Evolutionary conservation across 2,329 filamentous ascomycete species (phyloP), one percentile per base, ranked within the genome.

Genomic region (Alternaria sp.): DNA sequence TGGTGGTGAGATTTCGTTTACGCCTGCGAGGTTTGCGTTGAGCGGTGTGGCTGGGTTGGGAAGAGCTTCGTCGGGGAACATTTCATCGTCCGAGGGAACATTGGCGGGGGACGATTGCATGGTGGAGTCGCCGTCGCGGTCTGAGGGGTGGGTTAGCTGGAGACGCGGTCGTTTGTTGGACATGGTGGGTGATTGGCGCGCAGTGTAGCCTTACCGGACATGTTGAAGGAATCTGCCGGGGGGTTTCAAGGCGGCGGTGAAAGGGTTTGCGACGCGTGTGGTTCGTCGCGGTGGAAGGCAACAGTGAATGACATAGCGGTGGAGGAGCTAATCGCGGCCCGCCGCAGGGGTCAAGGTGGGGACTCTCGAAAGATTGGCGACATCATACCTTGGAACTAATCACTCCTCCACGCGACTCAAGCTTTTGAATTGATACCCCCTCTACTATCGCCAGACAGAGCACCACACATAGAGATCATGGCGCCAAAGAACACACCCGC

Each of bases 121-220:
- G 63, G 84, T 84, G 28, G 84, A 86, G 79, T 88, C 86, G 47
- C 85, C 85, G 75, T 87, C 85, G 69, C 71, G 76, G 71, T 88
- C 85, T 84, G 69, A 43, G 23, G 66, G 65, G 57, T 70, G 61
- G 25, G 68, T 68, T 49, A 71, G 67, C 50, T 56, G 23, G 17
- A 40, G 26, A 56, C 61, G 59, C 21, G 6, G 45, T 44, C 61
- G 65, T 45, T 64, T 68, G 61, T 23, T 46, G 17, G 62, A n/a
- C 68, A 72, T 71, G 52, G 44, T 49, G 45, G 45, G 55, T 25
- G 25, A 8, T 43, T 51, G 43, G 28, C 30, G 19, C 10, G 49
- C 15, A 19, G 13, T 12, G 19, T 10, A 43, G 25, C 15, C 65
- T 36, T 61, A 67, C 67, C 67, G 13, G 67, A 69, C 67, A 69